These are phyloP conservation scores for Ambrosiella xylebori DNA, from an alignment of 2,329 filamentous ascomycete genomes.

Conservation along the genomic window DNA sequence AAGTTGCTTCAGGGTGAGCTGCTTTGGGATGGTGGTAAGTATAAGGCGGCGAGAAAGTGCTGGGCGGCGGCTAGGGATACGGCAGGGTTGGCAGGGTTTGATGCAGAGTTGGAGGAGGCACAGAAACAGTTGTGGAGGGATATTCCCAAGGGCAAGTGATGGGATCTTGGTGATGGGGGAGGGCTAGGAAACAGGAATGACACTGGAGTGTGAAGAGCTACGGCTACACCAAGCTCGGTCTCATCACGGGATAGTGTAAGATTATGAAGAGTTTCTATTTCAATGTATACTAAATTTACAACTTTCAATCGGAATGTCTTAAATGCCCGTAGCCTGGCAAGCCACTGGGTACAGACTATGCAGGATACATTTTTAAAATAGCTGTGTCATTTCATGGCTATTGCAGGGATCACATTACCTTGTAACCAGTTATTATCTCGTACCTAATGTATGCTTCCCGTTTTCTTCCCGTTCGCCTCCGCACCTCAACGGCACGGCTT, in stretches of 20 bases:
- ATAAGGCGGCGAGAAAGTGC: constrained; percentile 6
- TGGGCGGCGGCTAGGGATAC: constrained; percentile 3
- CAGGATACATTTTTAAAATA: too few species aligned
- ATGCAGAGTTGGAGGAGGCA: neutral
- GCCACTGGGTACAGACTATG: too few species aligned
- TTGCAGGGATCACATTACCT: too few species aligned
- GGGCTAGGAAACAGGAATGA: neutral
- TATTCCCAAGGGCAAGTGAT: neutral
- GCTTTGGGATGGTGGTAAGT: constrained; percentile 11
- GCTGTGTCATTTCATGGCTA: too few species aligned
- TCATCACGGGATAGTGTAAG: neutral
- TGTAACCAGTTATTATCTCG: too few species aligned
- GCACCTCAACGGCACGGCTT: too few species aligned
- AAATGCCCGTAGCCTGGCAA: too few species aligned
- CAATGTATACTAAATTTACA: too few species aligned
- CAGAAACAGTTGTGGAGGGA: constrained; percentile 1
- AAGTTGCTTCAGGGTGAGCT: constrained; percentile 11
- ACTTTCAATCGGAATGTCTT: too few species aligned
- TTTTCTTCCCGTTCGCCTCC: too few species aligned
- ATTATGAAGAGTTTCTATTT: neutral
- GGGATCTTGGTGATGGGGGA: neutral
- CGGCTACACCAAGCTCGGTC: neutral
- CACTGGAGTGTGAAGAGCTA: neutral
- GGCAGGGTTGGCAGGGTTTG: neutral
- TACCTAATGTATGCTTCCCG: too few species aligned